These are phyloP conservation scores for Hyphopichia wangnamkhiaoensis DNA, from an alignment of 1,139 yeast genomes.

Conservation along the genomic window DNA sequence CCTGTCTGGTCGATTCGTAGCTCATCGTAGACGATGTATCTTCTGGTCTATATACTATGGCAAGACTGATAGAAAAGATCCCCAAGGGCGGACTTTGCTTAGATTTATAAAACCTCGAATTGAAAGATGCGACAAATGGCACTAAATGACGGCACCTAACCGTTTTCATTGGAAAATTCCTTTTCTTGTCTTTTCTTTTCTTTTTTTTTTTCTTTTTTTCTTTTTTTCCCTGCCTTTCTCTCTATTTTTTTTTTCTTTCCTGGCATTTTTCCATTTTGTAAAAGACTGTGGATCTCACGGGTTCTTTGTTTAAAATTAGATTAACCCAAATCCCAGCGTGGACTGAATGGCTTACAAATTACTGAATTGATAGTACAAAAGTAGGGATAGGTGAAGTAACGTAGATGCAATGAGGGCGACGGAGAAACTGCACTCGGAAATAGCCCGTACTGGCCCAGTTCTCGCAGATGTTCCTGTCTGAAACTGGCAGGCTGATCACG, in stretches of 20 bases:
- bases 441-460: too few species aligned
- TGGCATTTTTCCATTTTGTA: not conserved
- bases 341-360: too few species aligned
- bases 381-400: not conserved
- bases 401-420: too few species aligned
- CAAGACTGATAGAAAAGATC: too few species aligned
- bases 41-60: too few species aligned
- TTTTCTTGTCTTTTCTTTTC: not conserved
- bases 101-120: too few species aligned
- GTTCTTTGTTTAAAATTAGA: not conserved
- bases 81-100: too few species aligned
- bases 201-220: not conserved
- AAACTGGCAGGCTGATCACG: too few species aligned
- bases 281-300: not conserved
- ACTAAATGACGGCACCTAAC: too few species aligned
- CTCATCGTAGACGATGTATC: not conserved
- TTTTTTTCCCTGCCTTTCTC: not conserved
- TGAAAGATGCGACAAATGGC: too few species aligned
- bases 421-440: too few species aligned
- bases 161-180: not conserved
- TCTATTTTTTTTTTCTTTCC: not conserved
- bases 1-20: slow-evolving; percentile 5
- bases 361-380: not conserved
- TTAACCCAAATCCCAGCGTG: not conserved
- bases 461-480: too few species aligned